Evolutionary conservation across 352 stramenopile species (phyloP).

Genomic region (Aphanomyces astaci): DNA sequence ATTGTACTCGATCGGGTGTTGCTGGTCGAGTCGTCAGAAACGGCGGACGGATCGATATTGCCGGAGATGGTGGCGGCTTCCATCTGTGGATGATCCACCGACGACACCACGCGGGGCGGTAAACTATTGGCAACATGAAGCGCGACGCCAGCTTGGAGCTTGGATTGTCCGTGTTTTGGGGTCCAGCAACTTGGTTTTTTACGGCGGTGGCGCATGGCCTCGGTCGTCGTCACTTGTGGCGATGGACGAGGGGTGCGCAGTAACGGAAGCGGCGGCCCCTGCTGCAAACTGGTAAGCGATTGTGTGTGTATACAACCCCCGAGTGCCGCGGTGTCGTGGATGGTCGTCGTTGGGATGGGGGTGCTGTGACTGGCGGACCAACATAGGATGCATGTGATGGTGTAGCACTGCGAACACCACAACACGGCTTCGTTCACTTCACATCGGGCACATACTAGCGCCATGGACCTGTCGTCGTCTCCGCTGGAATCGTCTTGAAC

Average conservation of each 20-base stretch:
- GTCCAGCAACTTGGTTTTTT: no score
- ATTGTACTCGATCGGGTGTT: no score
- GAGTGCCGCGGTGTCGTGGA: not conserved
- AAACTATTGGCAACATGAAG: not conserved
- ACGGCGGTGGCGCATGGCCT: not conserved
- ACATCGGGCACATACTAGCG: not conserved
- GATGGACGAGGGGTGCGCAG: not conserved
- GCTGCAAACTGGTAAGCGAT: not conserved
- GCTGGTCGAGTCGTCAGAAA: no score
- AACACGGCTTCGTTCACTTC: not conserved
- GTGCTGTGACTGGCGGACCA: not conserved
- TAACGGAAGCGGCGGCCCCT: not conserved
- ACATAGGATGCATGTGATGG: constrained; percentile 1
- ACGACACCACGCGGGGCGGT: not conserved
- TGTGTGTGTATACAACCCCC: not conserved
- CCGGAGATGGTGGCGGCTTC: no score
- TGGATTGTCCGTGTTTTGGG: no score
- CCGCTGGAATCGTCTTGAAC: not conserved
- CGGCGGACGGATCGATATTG: no score
- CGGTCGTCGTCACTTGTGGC: not conserved
- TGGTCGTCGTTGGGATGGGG: not conserved
- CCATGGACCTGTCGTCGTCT: not conserved
- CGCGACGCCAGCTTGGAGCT: no score
- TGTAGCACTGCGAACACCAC: constrained; percentile 9
- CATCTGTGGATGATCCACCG: no score